phyloP scores from a whole-genome alignment of 2,329 filamentous ascomycete genomes.

The Ambrosiella cleistominuta region DNA sequence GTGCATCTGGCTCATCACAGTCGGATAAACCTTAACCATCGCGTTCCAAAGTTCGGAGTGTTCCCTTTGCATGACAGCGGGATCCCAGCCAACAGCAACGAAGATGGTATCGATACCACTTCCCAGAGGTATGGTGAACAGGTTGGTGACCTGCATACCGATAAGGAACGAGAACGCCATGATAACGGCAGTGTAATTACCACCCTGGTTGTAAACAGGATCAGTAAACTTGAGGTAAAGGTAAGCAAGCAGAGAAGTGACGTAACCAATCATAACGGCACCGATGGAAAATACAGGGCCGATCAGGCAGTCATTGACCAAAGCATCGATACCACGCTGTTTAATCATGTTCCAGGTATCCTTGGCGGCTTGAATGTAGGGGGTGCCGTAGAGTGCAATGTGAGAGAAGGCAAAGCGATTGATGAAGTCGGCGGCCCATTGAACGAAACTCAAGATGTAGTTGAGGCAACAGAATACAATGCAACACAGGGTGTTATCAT shows the following conservation, averaged over 20 bases:
- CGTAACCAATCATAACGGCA: constrained; percentile 66
- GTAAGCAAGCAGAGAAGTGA: constrained; percentile 65
- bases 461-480: constrained; percentile 58
- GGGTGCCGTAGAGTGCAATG: constrained; percentile 81
- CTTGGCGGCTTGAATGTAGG: constrained; percentile 73
- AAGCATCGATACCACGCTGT: constrained; percentile 73
- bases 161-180: constrained; percentile 79
- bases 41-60: constrained; percentile 66
- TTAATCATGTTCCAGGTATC: constrained; percentile 87
- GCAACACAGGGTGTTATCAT: constrained; percentile 49
- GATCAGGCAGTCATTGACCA: constrained; percentile 77
- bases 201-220: constrained; percentile 55
- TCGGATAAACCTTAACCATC: constrained; percentile 69
- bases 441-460: constrained; percentile 58
- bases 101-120: constrained; percentile 89
- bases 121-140: constrained; percentile 75
- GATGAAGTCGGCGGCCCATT: constrained; percentile 77
- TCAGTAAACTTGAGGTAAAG: constrained; percentile 71
- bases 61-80: constrained; percentile 57
- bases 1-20: constrained; percentile 63
- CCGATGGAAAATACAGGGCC: constrained; percentile 60
- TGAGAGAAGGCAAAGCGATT: constrained; percentile 89
- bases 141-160: constrained; percentile 72
- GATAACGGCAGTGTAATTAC: constrained; percentile 56
- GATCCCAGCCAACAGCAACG: constrained; percentile 55